Evolutionary conservation across 768 basidiomycete species (phyloP).

Genomic region (Suillus plorans): DNA sequence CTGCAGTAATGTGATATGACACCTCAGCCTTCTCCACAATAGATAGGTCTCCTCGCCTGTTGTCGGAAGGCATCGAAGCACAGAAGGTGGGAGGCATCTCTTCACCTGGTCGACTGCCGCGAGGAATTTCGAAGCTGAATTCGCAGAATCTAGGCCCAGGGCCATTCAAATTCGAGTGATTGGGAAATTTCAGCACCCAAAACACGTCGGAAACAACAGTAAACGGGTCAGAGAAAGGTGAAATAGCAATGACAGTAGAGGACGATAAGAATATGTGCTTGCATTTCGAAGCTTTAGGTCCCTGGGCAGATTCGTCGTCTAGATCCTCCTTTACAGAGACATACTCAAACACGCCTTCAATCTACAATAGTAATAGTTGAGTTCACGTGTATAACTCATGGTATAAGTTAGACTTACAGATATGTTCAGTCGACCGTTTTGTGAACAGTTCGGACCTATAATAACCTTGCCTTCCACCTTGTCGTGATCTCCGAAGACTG

Average conservation of each 20-base stretch:
- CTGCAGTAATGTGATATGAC: conserved; percentile 52
- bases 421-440: conserved; percentile 56
- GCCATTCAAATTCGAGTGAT: conserved; percentile 38
- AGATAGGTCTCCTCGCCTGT: conserved; percentile 23
- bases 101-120: conserved; percentile 46
- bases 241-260: conserved; percentile 43
- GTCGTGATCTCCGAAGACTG: conserved; percentile 64
- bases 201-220: conserved; percentile 31
- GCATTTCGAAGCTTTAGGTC: conserved; percentile 21
- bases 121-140: conserved; percentile 60
- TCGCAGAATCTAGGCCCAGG: conserved; percentile 32
- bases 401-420: conserved; percentile 38
- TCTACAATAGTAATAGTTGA: conserved; percentile 33
- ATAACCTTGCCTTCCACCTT: conserved; percentile 58
- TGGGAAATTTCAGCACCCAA: conserved; percentile 47
- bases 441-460: conserved; percentile 51
- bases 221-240: conserved; percentile 23
- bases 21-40: conserved; percentile 42
- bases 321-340: conserved; percentile 24
- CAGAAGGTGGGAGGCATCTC: conserved; percentile 64
- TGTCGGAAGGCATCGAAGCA: conserved; percentile 32
- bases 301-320: conserved; percentile 19
- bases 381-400: neutral
- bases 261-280: conserved; percentile 53
- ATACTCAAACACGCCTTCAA: conserved; percentile 63